A percentile compares a stretch with the other conserved stretches of the same genome.
Conservation (phyloP, 371 early-diverging fungal species). For the Blakeslea trispora region DNA sequence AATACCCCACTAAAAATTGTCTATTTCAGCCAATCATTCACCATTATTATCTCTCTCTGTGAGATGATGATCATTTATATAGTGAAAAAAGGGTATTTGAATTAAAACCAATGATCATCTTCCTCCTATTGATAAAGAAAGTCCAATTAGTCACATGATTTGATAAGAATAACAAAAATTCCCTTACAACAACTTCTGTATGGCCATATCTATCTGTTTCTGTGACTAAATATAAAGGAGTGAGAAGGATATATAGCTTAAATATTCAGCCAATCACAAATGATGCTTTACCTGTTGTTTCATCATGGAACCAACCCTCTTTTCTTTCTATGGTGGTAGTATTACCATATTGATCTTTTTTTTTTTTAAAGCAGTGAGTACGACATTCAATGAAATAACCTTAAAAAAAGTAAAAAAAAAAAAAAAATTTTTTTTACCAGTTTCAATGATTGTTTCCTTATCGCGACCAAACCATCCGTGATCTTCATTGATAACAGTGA, state of each 20-base stretch:
- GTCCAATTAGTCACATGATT: too few relatives aligned
- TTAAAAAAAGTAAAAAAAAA: too few relatives aligned
- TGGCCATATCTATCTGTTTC: not conserved
- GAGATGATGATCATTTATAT: not conserved
- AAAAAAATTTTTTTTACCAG: slow-evolving; percentile 27
- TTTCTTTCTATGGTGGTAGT: slow-evolving; percentile 30
- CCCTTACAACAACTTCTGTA: not conserved
- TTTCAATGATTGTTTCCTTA: slow-evolving; percentile 35
- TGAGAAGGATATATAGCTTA: not conserved
- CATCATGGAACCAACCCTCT: slow-evolving; percentile 42
- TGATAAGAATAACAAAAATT: too few relatives aligned
- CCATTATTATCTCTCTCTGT: not conserved
- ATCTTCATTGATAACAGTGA: slow-evolving; percentile 46
- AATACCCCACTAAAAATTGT: too few relatives aligned
- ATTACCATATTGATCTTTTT: slow-evolving; percentile 40
- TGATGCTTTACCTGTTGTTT: slow-evolving; percentile 23
- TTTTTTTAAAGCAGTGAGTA: not conserved
- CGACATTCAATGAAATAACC: not conserved
- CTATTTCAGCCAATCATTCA: too few relatives aligned
- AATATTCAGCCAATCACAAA: not conserved
- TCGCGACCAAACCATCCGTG: slow-evolving; percentile 44
- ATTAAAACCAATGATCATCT: too few relatives aligned
- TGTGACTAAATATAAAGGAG: not conserved
- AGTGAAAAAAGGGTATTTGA: too few relatives aligned
- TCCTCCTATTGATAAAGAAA: too few relatives aligned